Conservation (phyloP, 306 rosid genomes). For the Quercus glauca region DNA sequence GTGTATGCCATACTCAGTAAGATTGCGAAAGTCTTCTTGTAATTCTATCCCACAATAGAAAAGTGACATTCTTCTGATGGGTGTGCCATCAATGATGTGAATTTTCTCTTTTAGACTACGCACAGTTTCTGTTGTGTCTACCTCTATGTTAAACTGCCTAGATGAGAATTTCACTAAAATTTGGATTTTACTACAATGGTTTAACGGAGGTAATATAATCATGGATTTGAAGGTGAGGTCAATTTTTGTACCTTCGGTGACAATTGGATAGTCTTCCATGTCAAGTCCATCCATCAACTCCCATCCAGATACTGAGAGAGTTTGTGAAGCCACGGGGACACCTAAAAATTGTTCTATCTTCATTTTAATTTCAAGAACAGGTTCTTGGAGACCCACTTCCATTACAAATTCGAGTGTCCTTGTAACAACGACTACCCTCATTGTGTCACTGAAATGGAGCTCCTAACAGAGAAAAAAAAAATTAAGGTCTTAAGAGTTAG, state of each 20-base stretch:
- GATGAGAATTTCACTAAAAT: slow-evolving; percentile 53
- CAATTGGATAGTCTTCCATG: slow-evolving; percentile 87
- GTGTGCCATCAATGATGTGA: slow-evolving; percentile 57
- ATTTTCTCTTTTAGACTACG: slow-evolving; percentile 75
- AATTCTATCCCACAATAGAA: slow-evolving; percentile 57
- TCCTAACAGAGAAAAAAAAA: not conserved
- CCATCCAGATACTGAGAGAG: slow-evolving; percentile 64
- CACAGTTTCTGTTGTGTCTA: slow-evolving; percentile 64
- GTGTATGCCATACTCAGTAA: slow-evolving; percentile 56
- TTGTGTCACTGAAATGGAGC: slow-evolving; percentile 19
- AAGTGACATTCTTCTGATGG: slow-evolving; percentile 64
- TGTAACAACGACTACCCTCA: slow-evolving; percentile 46
- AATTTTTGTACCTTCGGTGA: slow-evolving; percentile 67
- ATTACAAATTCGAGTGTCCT: slow-evolving; percentile 42
- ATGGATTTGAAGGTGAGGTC: slow-evolving; percentile 54
- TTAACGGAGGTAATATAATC: slow-evolving; percentile 5
- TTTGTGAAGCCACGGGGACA: slow-evolving; percentile 58
- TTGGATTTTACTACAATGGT: slow-evolving; percentile 38
- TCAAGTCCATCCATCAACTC: slow-evolving; percentile 81
- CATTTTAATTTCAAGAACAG: slow-evolving; percentile 58
- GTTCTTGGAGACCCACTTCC: slow-evolving; percentile 59
- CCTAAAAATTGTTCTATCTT: slow-evolving; percentile 68
- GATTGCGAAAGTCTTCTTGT: slow-evolving; percentile 51
- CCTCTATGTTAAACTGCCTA: slow-evolving; percentile 51
- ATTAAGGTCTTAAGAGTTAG: not conserved